These are phyloP conservation scores for Mallotus repandus DNA, from an alignment of 441 rosid species.

Conservation along the genomic window DNA sequence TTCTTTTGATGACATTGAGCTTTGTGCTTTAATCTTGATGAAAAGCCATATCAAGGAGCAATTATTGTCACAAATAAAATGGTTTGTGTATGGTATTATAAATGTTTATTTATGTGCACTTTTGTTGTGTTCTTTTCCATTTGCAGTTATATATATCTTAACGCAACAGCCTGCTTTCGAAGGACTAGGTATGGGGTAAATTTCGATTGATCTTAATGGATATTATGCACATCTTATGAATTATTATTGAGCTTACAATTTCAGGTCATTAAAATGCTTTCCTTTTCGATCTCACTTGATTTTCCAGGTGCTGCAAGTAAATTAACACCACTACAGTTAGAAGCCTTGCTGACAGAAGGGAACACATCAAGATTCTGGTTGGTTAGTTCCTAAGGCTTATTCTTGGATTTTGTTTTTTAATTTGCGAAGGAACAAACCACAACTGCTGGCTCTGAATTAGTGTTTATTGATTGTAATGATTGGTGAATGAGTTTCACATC, in stretches of 20 bases:
- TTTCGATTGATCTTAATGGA: neutral
- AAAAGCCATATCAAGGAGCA: neutral
- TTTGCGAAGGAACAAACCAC: neutral
- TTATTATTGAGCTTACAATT: conserved; percentile 2
- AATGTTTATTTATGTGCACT: neutral
- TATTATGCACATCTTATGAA: conserved; percentile 1
- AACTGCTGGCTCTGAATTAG: neutral
- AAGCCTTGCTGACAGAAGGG: conserved; percentile 71
- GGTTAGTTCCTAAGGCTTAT: conserved; percentile 49
- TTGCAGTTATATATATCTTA: conserved; percentile 64
- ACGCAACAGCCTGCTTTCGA: conserved; percentile 69
- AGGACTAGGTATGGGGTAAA: conserved; percentile 56
- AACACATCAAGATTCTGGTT: conserved; percentile 79
- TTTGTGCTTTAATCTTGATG: conserved; percentile 3
- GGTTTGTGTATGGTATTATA: neutral
- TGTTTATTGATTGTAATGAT: neutral
- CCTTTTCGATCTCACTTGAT: conserved; percentile 9
- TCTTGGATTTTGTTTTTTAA: conserved; percentile 5
- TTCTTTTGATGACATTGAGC: neutral
- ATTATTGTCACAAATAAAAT: neutral
- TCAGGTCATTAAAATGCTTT: conserved; percentile 9
- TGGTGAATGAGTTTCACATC: neutral
- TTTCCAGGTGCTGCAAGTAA: conserved; percentile 60
- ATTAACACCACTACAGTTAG: conserved; percentile 85
- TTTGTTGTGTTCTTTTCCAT: conserved; percentile 3